Percentiles rank a stretch among this genome's conserved stretches.
These are phyloP conservation scores for Anisogramma anomala DNA, from an alignment of 2,329 filamentous ascomycete genomes.

Conservation along the genomic window DNA sequence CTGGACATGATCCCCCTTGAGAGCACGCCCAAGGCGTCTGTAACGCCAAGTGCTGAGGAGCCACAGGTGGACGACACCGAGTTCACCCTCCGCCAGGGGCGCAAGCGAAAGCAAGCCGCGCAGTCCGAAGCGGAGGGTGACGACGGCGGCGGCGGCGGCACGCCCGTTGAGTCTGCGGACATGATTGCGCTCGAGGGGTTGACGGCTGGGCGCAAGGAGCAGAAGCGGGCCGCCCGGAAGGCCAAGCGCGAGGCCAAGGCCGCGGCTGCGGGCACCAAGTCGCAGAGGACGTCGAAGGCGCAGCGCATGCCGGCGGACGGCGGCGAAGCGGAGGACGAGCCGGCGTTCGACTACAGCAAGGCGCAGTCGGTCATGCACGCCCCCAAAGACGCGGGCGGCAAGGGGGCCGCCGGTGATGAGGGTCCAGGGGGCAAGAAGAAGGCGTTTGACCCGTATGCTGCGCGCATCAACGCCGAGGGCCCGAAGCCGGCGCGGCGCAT, in stretches of 20 bases:
- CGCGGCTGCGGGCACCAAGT: conserved; percentile 7
- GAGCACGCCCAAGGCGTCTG: background rate
- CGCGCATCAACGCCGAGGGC: conserved; percentile 20
- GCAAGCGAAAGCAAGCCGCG: conserved; percentile 36
- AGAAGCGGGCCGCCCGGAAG: conserved; percentile 10
- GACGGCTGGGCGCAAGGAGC: conserved; percentile 13
- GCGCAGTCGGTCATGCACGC: conserved; percentile 24
- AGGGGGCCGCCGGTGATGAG: conserved; percentile 11
- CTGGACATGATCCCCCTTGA: conserved; percentile 21
- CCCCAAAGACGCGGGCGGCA: conserved; percentile 15
- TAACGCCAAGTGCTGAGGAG: conserved; percentile 18
- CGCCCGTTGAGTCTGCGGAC: conserved; percentile 1
- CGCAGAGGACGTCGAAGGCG: background rate
- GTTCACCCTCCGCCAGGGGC: conserved; percentile 44
- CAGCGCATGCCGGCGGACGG: conserved; percentile 11
- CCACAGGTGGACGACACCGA: conserved; percentile 28
- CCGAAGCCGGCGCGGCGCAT: conserved; percentile 22
- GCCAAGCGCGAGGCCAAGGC: conserved; percentile 15
- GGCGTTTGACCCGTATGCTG: conserved; percentile 24
- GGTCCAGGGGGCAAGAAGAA: conserved; percentile 19
- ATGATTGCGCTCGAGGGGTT: conserved; percentile 13
- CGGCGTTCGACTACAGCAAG: conserved; percentile 27
- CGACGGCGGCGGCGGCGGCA: conserved; percentile 1
- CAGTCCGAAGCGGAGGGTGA: conserved; percentile 12
- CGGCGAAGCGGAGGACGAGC: conserved; percentile 16